Evolutionary conservation across 2,329 filamentous ascomycete genomes (phyloP), one percentile per base, ranked within the genome.

Genomic region (Colletotrichum gigasporum): DNA sequence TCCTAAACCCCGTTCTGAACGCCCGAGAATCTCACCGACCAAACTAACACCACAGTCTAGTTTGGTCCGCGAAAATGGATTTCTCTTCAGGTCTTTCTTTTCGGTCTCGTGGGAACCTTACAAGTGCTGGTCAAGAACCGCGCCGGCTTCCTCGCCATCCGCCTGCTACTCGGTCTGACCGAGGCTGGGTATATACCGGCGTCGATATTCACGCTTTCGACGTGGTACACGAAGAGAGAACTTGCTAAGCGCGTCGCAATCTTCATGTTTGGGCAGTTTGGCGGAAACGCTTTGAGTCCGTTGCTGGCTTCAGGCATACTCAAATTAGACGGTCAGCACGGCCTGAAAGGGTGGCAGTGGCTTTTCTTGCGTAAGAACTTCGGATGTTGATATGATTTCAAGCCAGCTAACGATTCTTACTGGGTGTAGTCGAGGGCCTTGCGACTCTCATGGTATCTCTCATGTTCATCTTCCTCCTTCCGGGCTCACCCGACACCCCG

Each of bases 191-290:
- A 83, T 56, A 85, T 84, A 18, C 83, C 83, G 0, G 83, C 82
- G 0, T 78, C 80, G 0, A 79, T 85, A 9, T 85, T 83, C 60
- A 85, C 82, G 0, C 71, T 85, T 3, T 84, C 83, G 0, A 83
- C 78, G 1, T 85, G 82, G 82, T 86, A 85, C 58, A 79, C 76
- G 0, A 78, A 77, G 37, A 68, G 73, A 1, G 82, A 85, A 62
- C 71, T 83, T 1, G 79, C 80, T 1, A 80, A 79, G 54, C 74
- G 83, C 14, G 78, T 85, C 6, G 81, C 83, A 1, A 68, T 85
- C 0, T 81, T 85, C 61, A 86, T 85, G 69, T 83, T 85, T 42
- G 83, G 83, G 9, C 85, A 85, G 78, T 83, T 85, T 62, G 78
- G 82, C 0, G 83, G 82, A 0, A 82, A 82, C 20, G 82, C 83